phyloP scores from a whole-genome alignment of 2,329 filamentous ascomycete species.

The Lanzia echinophila region DNA sequence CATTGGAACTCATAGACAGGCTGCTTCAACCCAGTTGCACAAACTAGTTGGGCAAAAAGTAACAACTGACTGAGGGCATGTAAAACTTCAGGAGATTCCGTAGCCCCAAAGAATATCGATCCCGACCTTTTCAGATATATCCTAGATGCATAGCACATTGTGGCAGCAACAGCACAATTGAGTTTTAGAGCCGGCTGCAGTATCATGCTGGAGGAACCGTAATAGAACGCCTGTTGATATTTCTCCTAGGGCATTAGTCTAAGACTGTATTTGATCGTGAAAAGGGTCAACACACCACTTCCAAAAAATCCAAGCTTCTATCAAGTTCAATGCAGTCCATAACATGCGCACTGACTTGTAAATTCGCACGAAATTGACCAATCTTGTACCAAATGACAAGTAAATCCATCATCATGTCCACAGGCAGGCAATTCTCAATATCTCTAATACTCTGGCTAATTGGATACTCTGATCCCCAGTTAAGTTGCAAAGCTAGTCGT shows the following conservation, averaged over 20 bases:
- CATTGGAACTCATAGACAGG: constrained; percentile 16
- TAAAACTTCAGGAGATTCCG: background rate
- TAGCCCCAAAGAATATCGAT: background rate
- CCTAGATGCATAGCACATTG: constrained; percentile 8
- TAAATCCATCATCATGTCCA: constrained; percentile 16
- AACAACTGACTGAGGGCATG: constrained; percentile 4
- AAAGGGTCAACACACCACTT: background rate
- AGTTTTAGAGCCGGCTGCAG: constrained; percentile 13
- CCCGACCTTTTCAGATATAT: constrained; percentile 5
- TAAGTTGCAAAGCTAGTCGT: constrained; percentile 12
- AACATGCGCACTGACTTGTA: background rate
- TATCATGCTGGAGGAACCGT: constrained; percentile 13
- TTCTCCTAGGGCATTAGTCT: background rate
- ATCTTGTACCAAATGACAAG: constrained; percentile 9
- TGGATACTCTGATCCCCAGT: constrained; percentile 13
- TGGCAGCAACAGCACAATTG: constrained; percentile 12
- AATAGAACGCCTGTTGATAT: constrained; percentile 7
- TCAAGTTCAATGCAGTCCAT: background rate
- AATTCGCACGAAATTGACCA: background rate
- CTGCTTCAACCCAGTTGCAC: constrained; percentile 1
- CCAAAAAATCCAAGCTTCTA: background rate
- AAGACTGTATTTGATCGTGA: background rate
- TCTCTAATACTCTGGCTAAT: constrained; percentile 14
- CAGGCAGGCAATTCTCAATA: constrained; percentile 12
- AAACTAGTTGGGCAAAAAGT: constrained; percentile 4